These are phyloP conservation scores for Neonectria punicea DNA, from an alignment of 2,329 filamentous ascomycete genomes.

Conservation along the genomic window DNA sequence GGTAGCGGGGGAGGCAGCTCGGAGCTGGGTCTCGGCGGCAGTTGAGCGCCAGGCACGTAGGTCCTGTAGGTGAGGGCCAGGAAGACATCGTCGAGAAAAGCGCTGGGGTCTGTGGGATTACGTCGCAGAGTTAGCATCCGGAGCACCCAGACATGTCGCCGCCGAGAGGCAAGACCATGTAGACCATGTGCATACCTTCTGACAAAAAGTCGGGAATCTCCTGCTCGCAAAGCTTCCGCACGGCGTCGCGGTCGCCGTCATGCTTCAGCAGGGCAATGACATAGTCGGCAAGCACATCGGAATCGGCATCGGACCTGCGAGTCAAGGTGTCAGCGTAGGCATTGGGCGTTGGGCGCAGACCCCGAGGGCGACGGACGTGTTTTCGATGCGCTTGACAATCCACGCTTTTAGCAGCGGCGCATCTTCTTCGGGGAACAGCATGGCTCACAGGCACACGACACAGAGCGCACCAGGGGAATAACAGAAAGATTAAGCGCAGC, in stretches of 20 bases:
- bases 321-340: constrained; percentile 22
- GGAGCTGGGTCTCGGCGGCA: constrained; percentile 47
- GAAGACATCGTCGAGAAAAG: constrained; percentile 79
- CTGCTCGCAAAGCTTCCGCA: constrained; percentile 74
- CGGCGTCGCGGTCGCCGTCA: constrained; percentile 71
- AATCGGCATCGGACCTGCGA: constrained; percentile 78
- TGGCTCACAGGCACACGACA: constrained; percentile 44
- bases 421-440: constrained; percentile 73
- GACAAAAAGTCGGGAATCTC: constrained; percentile 81
- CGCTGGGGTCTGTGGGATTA: constrained; percentile 46
- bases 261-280: constrained; percentile 81
- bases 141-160: not conserved
- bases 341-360: constrained; percentile 9
- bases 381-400: constrained; percentile 81
- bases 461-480: not conserved
- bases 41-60: constrained; percentile 66
- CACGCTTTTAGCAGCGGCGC: constrained; percentile 75
- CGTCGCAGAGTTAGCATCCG: constrained; percentile 22
- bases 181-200: constrained; percentile 58
- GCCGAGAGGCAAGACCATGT: not conserved
- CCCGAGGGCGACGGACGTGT: constrained; percentile 66
- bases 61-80: constrained; percentile 70
- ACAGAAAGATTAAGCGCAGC: constrained; percentile 2
- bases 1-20: constrained; percentile 31
- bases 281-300: constrained; percentile 85